Base-by-base conservation (phyloP, 768 basidiomycete genomes). In the Lentinula raphanica region DNA sequence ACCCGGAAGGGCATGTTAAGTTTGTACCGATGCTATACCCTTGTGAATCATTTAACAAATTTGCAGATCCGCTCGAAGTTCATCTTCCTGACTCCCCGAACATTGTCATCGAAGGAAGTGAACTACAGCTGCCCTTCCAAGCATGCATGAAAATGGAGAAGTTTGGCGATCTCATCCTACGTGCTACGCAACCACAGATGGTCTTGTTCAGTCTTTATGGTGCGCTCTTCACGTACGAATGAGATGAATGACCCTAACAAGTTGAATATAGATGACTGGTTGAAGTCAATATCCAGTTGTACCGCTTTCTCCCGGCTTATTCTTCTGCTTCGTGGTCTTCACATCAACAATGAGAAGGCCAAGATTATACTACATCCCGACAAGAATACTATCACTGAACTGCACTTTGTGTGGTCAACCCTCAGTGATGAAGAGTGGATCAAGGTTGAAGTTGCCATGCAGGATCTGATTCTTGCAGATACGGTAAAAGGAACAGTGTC, bases 61-160 rank as follows among this genome's bases (percentile, higher is more conserved):
- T 31, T 60, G 3, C 61, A 90, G 91, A 94, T 71, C 92, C 92
- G 38, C 85, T 98, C 56, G 97, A 98, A 79, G 97, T 98, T 59
- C 97, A 98, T 70, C 83, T 98, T 71, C 86, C 98, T 62, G 97
- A 99, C 75, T 99, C 98, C 88, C 97, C 97, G 53, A 99, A 99
- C 74, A 99, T 99, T 64, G 97, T 99, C 72, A 99, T 99, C 80
- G 98, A 98, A 76, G 97, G 97, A 58, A 94, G 92, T 63, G 97
- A 99, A 71, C 78, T 99, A 49, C 97, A 99, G 67, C 77, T 98
- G 58, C 97, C 97, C 0, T 99, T 99, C 94, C 96, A 98, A 74
- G 96, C 97, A 15, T 96, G 94, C 65, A 94, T 99, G 92, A 98
- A 98, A 80, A 95, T 98, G 89, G 97, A 99, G 82, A 98, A 98